phyloP scores from a whole-genome alignment of 352 stramenopile species.

The Phytophthora hybrid region DNA sequence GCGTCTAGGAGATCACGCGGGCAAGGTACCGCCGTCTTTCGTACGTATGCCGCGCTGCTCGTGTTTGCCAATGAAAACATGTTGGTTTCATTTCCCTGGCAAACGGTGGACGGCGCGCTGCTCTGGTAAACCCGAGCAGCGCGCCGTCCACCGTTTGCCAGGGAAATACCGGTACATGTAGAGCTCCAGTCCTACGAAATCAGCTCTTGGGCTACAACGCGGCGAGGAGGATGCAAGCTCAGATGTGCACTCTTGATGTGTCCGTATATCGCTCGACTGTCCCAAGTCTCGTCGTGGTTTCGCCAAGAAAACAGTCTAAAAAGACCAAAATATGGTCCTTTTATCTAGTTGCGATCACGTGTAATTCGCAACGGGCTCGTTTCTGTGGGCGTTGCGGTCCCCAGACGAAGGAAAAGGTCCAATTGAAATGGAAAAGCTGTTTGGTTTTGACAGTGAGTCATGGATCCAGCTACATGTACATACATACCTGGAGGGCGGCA shows the following conservation, averaged over 20 bases:
- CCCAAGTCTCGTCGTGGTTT: constrained; percentile 3
- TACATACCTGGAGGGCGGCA: not conserved
- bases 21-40: no score
- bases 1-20: no score
- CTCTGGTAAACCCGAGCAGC: not conserved
- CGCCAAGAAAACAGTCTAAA: not conserved
- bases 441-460: not conserved
- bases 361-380: not conserved
- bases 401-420: not conserved
- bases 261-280: constrained; percentile 36
- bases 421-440: not conserved
- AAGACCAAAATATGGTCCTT: constrained; percentile 7
- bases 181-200: constrained; percentile 31
- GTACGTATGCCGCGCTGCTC: no score
- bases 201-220: constrained; percentile 24
- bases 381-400: not conserved
- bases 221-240: constrained; percentile 31
- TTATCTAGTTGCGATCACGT: constrained; percentile 5
- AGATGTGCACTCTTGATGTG: constrained; percentile 28
- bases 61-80: no score
- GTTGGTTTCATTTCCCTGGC: no score
- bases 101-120: no score
- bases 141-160: no score
- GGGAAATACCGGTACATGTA: no score
- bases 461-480: no score